Evolutionary conservation across 169 alveolate species (phyloP), one percentile per base, ranked within the genome.

Genomic region (Neospora caninum): DNA sequence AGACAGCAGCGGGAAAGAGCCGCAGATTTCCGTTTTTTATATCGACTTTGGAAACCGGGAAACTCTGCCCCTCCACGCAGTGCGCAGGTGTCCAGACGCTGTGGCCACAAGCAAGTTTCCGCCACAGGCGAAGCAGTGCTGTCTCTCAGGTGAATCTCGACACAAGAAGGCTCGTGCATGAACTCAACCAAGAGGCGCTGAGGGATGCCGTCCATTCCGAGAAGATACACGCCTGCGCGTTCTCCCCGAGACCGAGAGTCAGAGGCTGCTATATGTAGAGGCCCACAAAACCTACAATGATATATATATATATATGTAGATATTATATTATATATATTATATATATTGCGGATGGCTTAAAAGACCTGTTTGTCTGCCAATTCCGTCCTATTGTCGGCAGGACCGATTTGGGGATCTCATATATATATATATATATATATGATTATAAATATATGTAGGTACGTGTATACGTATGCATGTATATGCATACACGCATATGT

Each of bases 111-210:
- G 49, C 39, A 39, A 53, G 31, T 27, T 29, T n/a, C 93, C 93
- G 16, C 88, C 93, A 0, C 93, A 89, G 73, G 93, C 93, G 49
- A 89, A 64, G 45, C 93, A 9, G 43, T 89, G 93, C 93, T 16
- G 39, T 39, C 88, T 89, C 78, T 67, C 93, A 39, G 93, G 93
- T 89, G 34, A 16, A 39, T 41, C 22, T 10, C 82, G 18, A 10
- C 7, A 69, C 7, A 29, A 69, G n/a, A 10, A 69, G 58, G 4
- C 13, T 49, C 13, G n/a, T n/a, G n/a, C n/a, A n/a, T n/a, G n/a
- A n/a, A n/a, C n/a, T n/a, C n/a, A n/a, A n/a, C n/a, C n/a, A n/a
- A n/a, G n/a, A n/a, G n/a, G n/a, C n/a, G n/a, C n/a, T n/a, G n/a
- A n/a, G n/a, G n/a, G n/a, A n/a, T n/a, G n/a, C n/a, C n/a, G n/a